Percentiles rank a stretch among this genome's conserved stretches.
These are phyloP conservation scores for Aurantiochytrium sp. DNA, from an alignment of 108 stramenopile genomes.

Conservation along the genomic window DNA sequence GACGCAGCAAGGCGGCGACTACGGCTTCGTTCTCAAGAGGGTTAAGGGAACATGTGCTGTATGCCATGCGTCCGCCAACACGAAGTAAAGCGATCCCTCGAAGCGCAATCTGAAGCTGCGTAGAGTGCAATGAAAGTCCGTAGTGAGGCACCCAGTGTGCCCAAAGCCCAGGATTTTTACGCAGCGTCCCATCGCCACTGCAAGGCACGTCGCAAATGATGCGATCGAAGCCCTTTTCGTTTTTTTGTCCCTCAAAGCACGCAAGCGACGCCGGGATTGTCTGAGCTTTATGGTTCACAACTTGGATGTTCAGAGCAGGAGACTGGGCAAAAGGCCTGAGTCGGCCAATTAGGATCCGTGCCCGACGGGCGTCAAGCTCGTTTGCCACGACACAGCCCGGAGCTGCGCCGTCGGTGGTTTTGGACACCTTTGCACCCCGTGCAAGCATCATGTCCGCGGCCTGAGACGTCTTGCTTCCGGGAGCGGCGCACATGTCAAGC, in stretches of 20 bases:
- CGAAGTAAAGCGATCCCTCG: constrained; percentile 57
- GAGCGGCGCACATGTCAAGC: constrained; percentile 72
- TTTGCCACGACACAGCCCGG: constrained; percentile 61
- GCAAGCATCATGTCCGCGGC: constrained; percentile 57
- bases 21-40: constrained; percentile 89
- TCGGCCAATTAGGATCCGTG: constrained; percentile 89
- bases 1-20: constrained; percentile 46
- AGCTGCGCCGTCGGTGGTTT: background rate
- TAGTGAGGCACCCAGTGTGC: constrained; percentile 61
- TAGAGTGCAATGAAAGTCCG: constrained; percentile 56
- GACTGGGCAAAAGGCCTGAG: constrained; percentile 67
- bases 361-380: constrained; percentile 61
- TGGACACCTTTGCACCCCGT: background rate
- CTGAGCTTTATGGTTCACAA: constrained; percentile 81
- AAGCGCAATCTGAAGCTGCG: constrained; percentile 64
- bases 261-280: constrained; percentile 58
- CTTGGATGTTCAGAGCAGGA: constrained; percentile 35
- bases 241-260: background rate
- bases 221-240: constrained; percentile 36
- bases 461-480: constrained; percentile 77
- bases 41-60: constrained; percentile 75
- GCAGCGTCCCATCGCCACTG: constrained; percentile 72
- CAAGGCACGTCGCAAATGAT: constrained; percentile 80
- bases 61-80: constrained; percentile 63
- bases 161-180: constrained; percentile 66